phyloP scores from a whole-genome alignment of 768 basidiomycete species.

The Bullera alba region DNA sequence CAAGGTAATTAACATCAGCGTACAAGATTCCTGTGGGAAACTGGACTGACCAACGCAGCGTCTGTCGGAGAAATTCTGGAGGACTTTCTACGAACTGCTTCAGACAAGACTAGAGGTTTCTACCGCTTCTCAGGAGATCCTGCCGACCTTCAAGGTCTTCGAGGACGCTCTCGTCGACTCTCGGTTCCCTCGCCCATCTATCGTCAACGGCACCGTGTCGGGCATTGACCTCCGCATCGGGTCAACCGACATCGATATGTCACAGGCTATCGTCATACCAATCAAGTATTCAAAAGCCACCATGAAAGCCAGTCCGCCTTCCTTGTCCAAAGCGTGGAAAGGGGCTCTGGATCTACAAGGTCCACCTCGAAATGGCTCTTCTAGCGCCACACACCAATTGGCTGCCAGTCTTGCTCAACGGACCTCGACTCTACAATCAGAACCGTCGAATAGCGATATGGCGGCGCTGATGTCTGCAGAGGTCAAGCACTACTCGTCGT shows the following conservation, averaged over 20 bases:
- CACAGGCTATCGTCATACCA: conserved; percentile 67
- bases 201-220: conserved; percentile 60
- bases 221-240: conserved; percentile 70
- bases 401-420: conserved; percentile 19
- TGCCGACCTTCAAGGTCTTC: conserved; percentile 59
- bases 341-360: conserved; percentile 37
- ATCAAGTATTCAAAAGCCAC: conserved; percentile 78
- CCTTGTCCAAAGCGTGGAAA: conserved; percentile 62
- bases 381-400: conserved; percentile 34
- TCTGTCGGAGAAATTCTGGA: conserved; percentile 68
- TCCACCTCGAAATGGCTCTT: conserved; percentile 22
- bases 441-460: conserved; percentile 12
- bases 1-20: conserved; percentile 57
- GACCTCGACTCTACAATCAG: conserved; percentile 3
- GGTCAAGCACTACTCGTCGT: conserved; percentile 29
- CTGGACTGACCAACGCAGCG: conserved; percentile 48
- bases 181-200: conserved; percentile 48
- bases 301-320: conserved; percentile 59
- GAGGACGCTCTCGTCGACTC: conserved; percentile 59
- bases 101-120: conserved; percentile 22
- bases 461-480: conserved; percentile 37
- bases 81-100: conserved; percentile 34
- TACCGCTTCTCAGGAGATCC: conserved; percentile 25
- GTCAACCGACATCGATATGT: conserved; percentile 58
- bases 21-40: not conserved